Percentiles rank a stretch among this genome's conserved stretches.
Conservation (phyloP, 2,329 filamentous ascomycete genomes). For the Xylariaceae sp. region DNA sequence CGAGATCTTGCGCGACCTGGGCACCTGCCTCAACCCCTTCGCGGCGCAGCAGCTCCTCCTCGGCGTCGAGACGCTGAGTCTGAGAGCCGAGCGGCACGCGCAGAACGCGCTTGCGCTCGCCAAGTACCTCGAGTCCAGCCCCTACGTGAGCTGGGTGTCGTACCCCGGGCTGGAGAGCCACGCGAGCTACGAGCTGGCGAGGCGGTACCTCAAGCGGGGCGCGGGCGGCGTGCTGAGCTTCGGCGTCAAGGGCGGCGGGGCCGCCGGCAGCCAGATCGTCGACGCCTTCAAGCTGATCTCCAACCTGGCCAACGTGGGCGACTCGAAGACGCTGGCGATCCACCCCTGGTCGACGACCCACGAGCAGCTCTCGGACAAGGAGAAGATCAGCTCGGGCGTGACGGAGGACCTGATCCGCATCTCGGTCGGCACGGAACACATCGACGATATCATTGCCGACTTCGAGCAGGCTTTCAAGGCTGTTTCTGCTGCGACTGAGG, state of each 20-base stretch:
- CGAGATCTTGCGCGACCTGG: conserved; percentile 87
- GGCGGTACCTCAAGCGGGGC: conserved; percentile 83
- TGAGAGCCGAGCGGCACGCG: conserved; percentile 85
- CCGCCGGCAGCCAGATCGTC: conserved; percentile 84
- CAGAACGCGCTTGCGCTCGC: conserved; percentile 81
- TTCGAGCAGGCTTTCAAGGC: conserved; percentile 87
- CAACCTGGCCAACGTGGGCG: conserved; percentile 94
- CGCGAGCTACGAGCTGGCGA: conserved; percentile 75
- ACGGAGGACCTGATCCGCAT: conserved; percentile 92
- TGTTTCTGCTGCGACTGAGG: conserved; percentile 49
- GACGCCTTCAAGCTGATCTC: conserved; percentile 95
- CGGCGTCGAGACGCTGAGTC: conserved; percentile 84
- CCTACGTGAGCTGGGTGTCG: conserved; percentile 88
- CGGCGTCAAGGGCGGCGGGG: conserved; percentile 85
- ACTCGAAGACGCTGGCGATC: conserved; percentile 92
- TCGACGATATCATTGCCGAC: conserved; percentile 95
- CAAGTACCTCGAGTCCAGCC: conserved; percentile 79
- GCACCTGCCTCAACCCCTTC: conserved; percentile 83
- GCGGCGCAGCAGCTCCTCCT: conserved; percentile 89
- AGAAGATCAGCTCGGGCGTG: conserved; percentile 79
- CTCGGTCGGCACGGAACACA: conserved; percentile 93
- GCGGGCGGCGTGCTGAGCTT: conserved; percentile 92
- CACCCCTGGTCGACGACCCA: conserved; percentile 96
- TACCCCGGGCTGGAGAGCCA: conserved; percentile 89
- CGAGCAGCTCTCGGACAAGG: conserved; percentile 80